phyloP scores from a whole-genome alignment of 148 eudicot species.

The Vaccinium macrocarpon region DNA sequence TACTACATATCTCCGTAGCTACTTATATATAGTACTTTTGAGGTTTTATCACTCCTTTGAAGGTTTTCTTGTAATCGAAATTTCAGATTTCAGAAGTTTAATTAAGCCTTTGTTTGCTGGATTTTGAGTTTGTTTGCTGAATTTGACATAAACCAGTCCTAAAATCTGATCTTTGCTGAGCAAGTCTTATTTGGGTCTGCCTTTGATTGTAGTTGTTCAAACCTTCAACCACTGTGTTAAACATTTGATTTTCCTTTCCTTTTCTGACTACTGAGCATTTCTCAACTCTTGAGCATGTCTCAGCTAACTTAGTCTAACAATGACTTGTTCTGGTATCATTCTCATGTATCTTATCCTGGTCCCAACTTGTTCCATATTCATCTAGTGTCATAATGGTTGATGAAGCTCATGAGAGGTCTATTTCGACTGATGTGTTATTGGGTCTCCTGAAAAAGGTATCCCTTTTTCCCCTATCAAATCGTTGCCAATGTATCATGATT shows the following conservation, averaged over 20 bases:
- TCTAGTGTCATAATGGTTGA: constrained; percentile 94
- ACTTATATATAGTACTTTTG: not conserved
- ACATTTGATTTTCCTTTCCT: not conserved
- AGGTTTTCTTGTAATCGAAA: not conserved
- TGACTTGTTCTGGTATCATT: not conserved
- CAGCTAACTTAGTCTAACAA: not conserved
- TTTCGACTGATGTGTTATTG: constrained; percentile 83
- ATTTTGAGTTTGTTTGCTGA: not conserved
- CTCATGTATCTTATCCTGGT: not conserved
- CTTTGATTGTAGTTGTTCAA: not conserved
- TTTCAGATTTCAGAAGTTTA: not conserved
- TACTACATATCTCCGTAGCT: not conserved
- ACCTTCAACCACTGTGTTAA: not conserved
- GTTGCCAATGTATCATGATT: not conserved
- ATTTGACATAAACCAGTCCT: not conserved
- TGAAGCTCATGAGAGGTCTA: constrained; percentile 99
- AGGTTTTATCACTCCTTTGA: not conserved
- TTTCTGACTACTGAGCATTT: not conserved
- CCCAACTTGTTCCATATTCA: not conserved
- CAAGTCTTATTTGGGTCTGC: not conserved
- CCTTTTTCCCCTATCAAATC: not conserved
- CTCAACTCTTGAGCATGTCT: not conserved
- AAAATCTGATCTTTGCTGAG: not conserved
- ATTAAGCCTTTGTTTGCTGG: not conserved
- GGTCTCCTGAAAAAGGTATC: constrained; percentile 93